phyloP scores from a whole-genome alignment of 495 filamentous ascomycete genomes.

The Penicillium dipodomyicola region DNA sequence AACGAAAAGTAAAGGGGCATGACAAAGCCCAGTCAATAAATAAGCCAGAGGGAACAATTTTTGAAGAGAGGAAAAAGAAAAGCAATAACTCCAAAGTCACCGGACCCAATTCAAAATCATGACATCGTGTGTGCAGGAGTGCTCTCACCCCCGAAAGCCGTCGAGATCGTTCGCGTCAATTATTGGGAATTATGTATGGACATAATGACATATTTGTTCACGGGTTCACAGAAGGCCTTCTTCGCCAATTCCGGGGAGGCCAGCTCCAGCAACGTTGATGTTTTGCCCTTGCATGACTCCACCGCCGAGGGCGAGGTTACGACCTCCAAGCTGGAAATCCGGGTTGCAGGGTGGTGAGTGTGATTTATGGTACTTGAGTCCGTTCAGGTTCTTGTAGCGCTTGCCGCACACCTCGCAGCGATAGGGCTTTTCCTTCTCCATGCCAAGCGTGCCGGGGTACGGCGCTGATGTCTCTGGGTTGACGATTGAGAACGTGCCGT shows the following conservation, averaged over 20 bases:
- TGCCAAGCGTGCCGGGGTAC: conserved; percentile 92
- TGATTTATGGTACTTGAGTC: conserved; percentile 87
- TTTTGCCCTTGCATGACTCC: conserved; percentile 53
- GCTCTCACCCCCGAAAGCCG: conserved; percentile 14
- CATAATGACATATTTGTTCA: conserved; percentile 16
- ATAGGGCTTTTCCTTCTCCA: conserved; percentile 99
- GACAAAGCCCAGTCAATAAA: background rate
- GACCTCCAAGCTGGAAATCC: conserved; percentile 48
- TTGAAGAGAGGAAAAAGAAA: conserved; percentile 9
- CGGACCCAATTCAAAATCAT: conserved; percentile 25
- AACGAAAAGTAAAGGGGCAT: conserved; percentile 13
- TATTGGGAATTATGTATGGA: conserved; percentile 27
- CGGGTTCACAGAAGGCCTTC: conserved; percentile 44
- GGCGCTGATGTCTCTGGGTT: conserved; percentile 92
- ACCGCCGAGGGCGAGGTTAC: conserved; percentile 42
- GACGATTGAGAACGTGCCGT: conserved; percentile 97
- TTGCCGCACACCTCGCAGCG: conserved; percentile 96
- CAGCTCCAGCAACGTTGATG: conserved; percentile 51
- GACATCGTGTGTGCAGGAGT: conserved; percentile 24
- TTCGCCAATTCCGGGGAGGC: conserved; percentile 52
- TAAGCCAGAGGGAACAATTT: conserved; percentile 4
- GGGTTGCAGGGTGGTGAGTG: conserved; percentile 72
- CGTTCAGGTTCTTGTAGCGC: conserved; percentile 98
- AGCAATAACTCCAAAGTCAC: conserved; percentile 27
- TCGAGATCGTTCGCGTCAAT: conserved; percentile 25